These are phyloP conservation scores for Cladorrhinum sp. DNA, from an alignment of 2,329 filamentous ascomycete genomes.

Conservation along the genomic window DNA sequence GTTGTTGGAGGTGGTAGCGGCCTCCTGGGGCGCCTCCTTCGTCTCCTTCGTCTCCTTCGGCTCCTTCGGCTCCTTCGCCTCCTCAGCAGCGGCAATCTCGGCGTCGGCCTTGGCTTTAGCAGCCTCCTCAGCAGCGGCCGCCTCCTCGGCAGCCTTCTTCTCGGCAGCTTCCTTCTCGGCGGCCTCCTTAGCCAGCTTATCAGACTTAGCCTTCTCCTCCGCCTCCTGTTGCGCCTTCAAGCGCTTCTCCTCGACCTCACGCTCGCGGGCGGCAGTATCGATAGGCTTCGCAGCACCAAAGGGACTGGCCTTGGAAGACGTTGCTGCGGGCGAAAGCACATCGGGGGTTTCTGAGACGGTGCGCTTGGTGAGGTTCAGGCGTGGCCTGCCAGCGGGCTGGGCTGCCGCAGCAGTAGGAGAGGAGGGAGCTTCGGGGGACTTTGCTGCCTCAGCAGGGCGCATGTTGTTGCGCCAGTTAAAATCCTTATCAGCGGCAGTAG, in stretches of 20 bases:
- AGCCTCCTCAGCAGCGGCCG: constrained; percentile 33
- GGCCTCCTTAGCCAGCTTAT: constrained; percentile 64
- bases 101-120: constrained; percentile 36
- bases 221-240: constrained; percentile 81
- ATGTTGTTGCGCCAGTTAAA: constrained; percentile 91
- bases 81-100: constrained; percentile 25
- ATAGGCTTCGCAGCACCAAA: constrained; percentile 94
- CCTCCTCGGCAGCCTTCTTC: constrained; percentile 29
- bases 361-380: constrained; percentile 83
- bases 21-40: constrained; percentile 30
- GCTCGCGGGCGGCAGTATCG: constrained; percentile 85
- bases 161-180: constrained; percentile 43
- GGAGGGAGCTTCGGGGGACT: constrained; percentile 69
- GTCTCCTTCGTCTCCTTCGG: constrained; percentile 33
- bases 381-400: constrained; percentile 64
- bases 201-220: constrained; percentile 81
- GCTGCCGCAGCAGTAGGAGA: constrained; percentile 58
- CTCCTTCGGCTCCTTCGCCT: constrained; percentile 30
- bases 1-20: constrained; percentile 31
- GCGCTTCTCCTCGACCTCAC: constrained; percentile 85
- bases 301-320: constrained; percentile 80
- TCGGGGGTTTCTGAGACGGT: constrained; percentile 74
- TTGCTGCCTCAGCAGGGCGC: constrained; percentile 70
- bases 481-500: constrained; percentile 87
- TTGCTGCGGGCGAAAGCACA: constrained; percentile 44